A percentile compares a stretch with the other conserved stretches of the same genome.
phyloP scores from a whole-genome alignment of 164 flowering plant genomes.

The Annona cherimola region DNA sequence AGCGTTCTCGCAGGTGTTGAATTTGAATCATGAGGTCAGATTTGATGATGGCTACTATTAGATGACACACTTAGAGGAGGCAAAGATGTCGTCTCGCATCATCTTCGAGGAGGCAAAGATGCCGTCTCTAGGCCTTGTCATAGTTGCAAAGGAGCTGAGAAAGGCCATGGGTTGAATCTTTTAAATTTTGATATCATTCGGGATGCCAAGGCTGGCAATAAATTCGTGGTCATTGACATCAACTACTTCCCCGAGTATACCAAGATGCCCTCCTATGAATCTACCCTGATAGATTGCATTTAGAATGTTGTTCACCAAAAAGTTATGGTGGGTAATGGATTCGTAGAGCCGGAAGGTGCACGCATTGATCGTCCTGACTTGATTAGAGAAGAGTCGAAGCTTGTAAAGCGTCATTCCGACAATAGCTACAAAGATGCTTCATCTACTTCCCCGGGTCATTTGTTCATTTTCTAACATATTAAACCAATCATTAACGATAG shows the following conservation, averaged over 20 bases:
- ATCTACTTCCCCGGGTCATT: too few relatives aligned
- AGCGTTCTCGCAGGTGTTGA: constrained; percentile 71
- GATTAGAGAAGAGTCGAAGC: constrained; percentile 4
- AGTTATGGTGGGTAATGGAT: background rate
- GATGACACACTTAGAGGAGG: constrained; percentile 45
- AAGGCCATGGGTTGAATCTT: constrained; percentile 42
- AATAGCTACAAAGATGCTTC: too few relatives aligned
- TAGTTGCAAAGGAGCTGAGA: constrained; percentile 53
- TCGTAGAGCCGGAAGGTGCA: background rate
- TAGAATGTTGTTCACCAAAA: constrained; percentile 34
- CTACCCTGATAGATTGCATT: constrained; percentile 66
- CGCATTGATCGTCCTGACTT: background rate
- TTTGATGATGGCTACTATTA: constrained; percentile 33
- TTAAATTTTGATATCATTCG: constrained; percentile 85
- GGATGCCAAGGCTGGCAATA: constrained; percentile 53
- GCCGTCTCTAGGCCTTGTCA: constrained; percentile 57
- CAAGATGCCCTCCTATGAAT: constrained; percentile 74
- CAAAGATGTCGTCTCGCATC: too few relatives aligned
- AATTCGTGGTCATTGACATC: constrained; percentile 70
- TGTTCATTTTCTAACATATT: too few relatives aligned
- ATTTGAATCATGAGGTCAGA: constrained; percentile 30
- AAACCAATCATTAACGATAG: too few relatives aligned
- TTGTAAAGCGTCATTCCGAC: too few relatives aligned
- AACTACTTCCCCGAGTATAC: constrained; percentile 89
- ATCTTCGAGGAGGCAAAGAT: too few relatives aligned